Evolutionary conservation across 2,329 filamentous ascomycete species (phyloP), one percentile per base, ranked within the genome.

Genomic region (Xylaria sp.): DNA sequence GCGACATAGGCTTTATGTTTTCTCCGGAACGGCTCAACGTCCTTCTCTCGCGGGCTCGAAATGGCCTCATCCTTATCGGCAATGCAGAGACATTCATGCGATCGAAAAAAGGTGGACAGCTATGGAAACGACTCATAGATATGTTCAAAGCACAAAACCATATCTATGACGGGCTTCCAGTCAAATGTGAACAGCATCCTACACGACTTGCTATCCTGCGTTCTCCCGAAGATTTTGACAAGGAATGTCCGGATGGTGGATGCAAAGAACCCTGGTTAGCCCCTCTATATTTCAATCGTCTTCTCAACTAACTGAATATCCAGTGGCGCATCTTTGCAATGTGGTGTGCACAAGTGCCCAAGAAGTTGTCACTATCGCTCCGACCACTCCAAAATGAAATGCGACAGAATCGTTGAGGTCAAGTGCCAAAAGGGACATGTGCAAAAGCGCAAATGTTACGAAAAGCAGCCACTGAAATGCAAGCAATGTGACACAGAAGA

Each of bases 1-100:
- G 85, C 0, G 86, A 92, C 1, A 90, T 92, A 33, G 90, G 90
- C 0, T 93, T 93, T 71, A 86, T 93, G 80, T 70, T 76, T 0
- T 79, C 87, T 0, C 85, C 85, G 0, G 84, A 92, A 67, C 80
- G 90, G 1, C 71, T 92, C 0, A 92, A 92, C 19, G 90, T 93
- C 0, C 74, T 93, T 2, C 74, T 91, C 1, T 90, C 89, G 0
- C 79, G 90, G 60, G 89, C 90, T 0, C 80, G 88, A 1, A 78
- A 90, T 54, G 83, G 79, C 0, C 72, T 93, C 13, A 83, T 92
- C 11, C 78, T 93, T 64, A 83, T 92, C 40, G 89, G 90, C 0
- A 91, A 91, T 69, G 81, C 86, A 55, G 75, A 84, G 0, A 93
- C 90, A 0, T 92, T 92, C 65, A 80, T 85, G 68, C 75, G 77